Base-by-base conservation (phyloP, 2,329 filamentous ascomycete genomes). In the Phialocephala sp. region DNA sequence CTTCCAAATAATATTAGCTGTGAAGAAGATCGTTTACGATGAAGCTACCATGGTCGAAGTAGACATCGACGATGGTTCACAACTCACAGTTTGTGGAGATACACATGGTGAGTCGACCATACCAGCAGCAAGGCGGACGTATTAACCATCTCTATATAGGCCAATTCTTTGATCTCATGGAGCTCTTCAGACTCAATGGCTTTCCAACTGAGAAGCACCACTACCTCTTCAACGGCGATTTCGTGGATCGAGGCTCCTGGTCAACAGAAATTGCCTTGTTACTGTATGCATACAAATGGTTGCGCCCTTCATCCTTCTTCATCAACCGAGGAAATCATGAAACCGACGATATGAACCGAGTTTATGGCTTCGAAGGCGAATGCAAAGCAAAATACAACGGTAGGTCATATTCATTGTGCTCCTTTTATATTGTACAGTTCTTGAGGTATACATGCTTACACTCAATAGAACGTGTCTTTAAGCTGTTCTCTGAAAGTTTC, bases 271-370 rank as follows among this genome's bases (percentile, higher is more conserved):
- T 99, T 72, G 94, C 93, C 12, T 84, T 99, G 56, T 84, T 97
- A 12, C 84, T 99, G 22, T 99, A 97, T 79, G 91, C 94, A 54
- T 97, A 97, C 85, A 99, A 99, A 83, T 97, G 93, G 94, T 80
- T 98, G 74, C 89, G 91, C 62, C 95, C 95, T 8, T 87, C 88
- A 52, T 88, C 84, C 62, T 94, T 99, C 84, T 98, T 97, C 87
- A 83, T 99, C 70, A 99, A 99, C 84, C 89, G 95, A 68, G 95
- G 95, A 72, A 99, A 99, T 80, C 95, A 99, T 80, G 95, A 99
- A 82, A 98, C 95, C 58, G 94, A 98, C 77, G 94, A 97, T 79
- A 99, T 99, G 95, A 99, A 99, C 84, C 89, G 93, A 71, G 94
- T 95, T 62, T 99, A 99, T 77, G 95, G 95, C 20, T 99, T 99